Percentiles rank a stretch among this genome's conserved stretches.
Evolutionary conservation across 805 yeast species (phyloP).

Genomic region (Osmozyma mogii): DNA sequence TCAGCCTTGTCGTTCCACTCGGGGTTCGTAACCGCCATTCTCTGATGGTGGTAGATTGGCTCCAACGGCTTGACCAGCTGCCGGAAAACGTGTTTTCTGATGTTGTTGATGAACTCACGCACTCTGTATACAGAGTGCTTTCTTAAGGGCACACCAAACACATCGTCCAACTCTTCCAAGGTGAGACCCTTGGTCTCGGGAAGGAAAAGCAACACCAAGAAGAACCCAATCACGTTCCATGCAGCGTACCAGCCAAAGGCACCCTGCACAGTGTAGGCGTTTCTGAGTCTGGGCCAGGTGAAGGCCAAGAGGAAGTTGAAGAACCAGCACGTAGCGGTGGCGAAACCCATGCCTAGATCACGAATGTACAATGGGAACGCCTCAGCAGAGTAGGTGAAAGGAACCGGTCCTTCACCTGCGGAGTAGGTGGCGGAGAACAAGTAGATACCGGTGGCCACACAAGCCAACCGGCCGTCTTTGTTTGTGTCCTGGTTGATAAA

Average conservation of each 20-base stretch:
- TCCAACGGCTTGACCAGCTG: slow-evolving; percentile 40
- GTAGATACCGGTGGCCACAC: slow-evolving; percentile 68
- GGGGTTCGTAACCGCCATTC: slow-evolving; percentile 51
- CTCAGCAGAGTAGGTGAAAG: slow-evolving; percentile 84
- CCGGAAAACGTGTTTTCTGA: slow-evolving; percentile 39
- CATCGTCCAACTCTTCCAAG: slow-evolving; percentile 70
- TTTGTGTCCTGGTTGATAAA: slow-evolving; percentile 45
- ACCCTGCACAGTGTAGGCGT: slow-evolving; percentile 68
- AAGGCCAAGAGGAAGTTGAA: slow-evolving; percentile 63
- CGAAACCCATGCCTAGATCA: slow-evolving; percentile 74
- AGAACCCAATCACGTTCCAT: slow-evolving; percentile 68
- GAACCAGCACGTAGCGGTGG: slow-evolving; percentile 70
- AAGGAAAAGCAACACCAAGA: slow-evolving; percentile 60
- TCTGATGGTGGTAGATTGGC: slow-evolving; percentile 50
- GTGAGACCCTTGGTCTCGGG: slow-evolving; percentile 70
- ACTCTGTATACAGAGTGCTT: slow-evolving; percentile 42
- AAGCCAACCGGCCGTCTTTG: slow-evolving; percentile 50
- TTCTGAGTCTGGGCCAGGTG: slow-evolving; percentile 70
- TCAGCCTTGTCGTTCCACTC: slow-evolving; percentile 59
- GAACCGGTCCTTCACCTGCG: slow-evolving; percentile 84
- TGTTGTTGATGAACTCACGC: slow-evolving; percentile 27
- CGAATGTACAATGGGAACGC: slow-evolving; percentile 73
- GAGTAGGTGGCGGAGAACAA: slow-evolving; percentile 68
- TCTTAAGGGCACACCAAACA: slow-evolving; percentile 52
- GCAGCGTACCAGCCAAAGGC: slow-evolving; percentile 88